Evolutionary conservation across 2,329 filamentous ascomycete genomes (phyloP), one percentile per base, ranked within the genome.

Genomic region (Neofusicoccum sp.): DNA sequence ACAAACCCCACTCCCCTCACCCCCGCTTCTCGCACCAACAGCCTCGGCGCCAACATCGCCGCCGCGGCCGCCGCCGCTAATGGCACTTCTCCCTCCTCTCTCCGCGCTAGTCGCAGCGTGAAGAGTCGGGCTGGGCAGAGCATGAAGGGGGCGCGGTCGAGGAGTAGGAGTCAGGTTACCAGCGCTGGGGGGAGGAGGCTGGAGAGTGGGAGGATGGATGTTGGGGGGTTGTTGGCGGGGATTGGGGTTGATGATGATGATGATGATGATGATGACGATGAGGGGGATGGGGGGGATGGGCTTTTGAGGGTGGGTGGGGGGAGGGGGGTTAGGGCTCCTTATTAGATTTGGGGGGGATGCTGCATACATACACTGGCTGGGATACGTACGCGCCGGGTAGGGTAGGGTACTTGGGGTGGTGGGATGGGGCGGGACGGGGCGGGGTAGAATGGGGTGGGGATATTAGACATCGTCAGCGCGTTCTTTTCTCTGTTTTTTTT

Each of bases 201-300:
- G 29, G 43, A 39, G 7, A 64, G 29, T 7, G 63, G 59, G 49
- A 71, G 71, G 49, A 70, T 72, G 6, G 72, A 76, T 63, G 73
- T 77, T 6, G 66, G 64, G 0, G 70, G 68, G 0, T 71, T 77
- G 33, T 67, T 77, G 66, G 71, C 74, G 41, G 75, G 73, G 54
- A 73, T 77, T 52, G 73, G 31, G 3, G 43, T 77, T 50, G 73
- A 45, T 37, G 48, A 36, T 8, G 52, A 58, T 31, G 45, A 43
- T 39, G 52, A 67, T 12, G 70, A 68, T 48, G 70, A 69, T 31
- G 67, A 34, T 12, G 39, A 31, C 3, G 44, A 22, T 22, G 22
- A 2, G 22, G 22, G 22, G 22, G 22, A 22, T 22, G 50, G 28
- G 4, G 69, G 65, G 3, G 70, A 66, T 37, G 71, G 63, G 22